phyloP scores from a whole-genome alignment of 2,329 filamentous ascomycete species.

The Aspergillus phoenicis region DNA sequence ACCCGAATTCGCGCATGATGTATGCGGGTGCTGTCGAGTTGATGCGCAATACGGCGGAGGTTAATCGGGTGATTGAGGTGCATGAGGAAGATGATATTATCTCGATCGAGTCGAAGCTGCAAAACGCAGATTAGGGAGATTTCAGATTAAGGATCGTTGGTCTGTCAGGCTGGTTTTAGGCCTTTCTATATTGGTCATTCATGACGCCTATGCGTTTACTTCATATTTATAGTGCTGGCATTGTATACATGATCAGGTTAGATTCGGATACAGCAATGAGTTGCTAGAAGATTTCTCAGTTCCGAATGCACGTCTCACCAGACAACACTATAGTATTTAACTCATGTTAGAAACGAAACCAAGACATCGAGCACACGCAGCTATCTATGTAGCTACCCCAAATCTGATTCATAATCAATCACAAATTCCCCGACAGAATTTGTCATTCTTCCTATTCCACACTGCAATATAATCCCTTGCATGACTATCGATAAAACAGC shows the following conservation, averaged over 20 bases:
- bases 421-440: no score
- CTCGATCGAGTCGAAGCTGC: slow-evolving; percentile 71
- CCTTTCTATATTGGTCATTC: background rate
- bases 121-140: slow-evolving; percentile 27
- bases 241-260: background rate
- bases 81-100: slow-evolving; percentile 77
- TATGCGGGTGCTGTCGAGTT: slow-evolving; percentile 96
- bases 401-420: no score
- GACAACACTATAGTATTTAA: no score
- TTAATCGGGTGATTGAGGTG: slow-evolving; percentile 84
- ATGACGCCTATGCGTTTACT: background rate
- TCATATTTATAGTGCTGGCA: background rate
- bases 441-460: no score
- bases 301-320: background rate
- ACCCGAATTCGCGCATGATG: slow-evolving; percentile 83
- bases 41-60: slow-evolving; percentile 90
- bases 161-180: background rate
- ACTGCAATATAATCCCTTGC: no score
- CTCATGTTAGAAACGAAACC: no score
- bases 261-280: background rate
- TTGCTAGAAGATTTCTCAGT: background rate
- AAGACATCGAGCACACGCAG: no score
- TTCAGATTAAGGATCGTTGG: background rate
- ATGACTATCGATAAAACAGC: no score
- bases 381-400: no score